Conservation (phyloP, 2,329 filamentous ascomycete species). For the Aureobasidium lini region DNA sequence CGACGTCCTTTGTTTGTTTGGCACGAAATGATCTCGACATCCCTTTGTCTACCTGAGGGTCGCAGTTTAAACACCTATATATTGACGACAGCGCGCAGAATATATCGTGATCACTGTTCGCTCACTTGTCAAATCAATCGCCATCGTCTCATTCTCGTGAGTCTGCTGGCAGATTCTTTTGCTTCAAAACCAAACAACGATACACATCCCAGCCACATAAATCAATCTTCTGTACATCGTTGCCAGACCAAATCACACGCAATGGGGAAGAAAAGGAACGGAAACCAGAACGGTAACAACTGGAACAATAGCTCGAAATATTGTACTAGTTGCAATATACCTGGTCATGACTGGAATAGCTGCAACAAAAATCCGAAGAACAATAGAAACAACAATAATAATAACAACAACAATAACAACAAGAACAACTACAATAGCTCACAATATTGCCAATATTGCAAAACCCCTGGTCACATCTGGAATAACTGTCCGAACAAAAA, state of each 20-base stretch:
- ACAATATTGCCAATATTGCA: background rate
- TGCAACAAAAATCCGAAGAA: too few relatives aligned
- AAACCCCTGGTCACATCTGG: background rate
- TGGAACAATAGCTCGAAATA: too few relatives aligned
- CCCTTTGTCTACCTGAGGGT: too few relatives aligned
- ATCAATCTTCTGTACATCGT: background rate
- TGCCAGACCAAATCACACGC: background rate
- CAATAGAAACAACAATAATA: background rate
- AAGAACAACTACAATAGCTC: background rate
- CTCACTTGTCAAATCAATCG: background rate
- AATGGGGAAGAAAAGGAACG: background rate
- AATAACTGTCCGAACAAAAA: background rate
- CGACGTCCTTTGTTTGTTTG: too few relatives aligned
- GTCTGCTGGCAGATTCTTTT: conserved; percentile 7
- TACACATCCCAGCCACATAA: background rate
- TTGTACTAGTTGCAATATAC: background rate
- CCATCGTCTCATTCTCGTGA: background rate
- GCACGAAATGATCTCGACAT: too few relatives aligned
- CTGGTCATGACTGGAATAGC: background rate
- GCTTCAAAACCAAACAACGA: background rate
- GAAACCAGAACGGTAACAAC: background rate
- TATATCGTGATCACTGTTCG: background rate
- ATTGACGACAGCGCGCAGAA: background rate
- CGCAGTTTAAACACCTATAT: background rate
- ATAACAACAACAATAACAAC: background rate